Base-by-base conservation (phyloP, 106 monocot genomes). In the Dioscorea dumetorum region DNA sequence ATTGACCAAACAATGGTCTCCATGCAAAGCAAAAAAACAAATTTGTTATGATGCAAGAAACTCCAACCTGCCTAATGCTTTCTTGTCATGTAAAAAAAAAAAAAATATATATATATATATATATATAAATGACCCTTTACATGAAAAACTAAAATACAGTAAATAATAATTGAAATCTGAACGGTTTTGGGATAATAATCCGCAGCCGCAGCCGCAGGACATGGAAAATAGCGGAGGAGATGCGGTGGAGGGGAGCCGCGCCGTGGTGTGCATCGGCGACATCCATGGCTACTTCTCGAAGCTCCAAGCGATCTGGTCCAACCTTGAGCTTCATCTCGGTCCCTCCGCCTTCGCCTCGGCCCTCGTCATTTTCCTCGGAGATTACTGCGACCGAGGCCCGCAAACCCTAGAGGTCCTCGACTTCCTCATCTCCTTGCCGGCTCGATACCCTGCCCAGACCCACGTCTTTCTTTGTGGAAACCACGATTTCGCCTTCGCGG, bases 391-490 rank as follows among this genome's bases (percentile, higher is more conserved):
- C 74, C 89, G 99, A 32, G 99, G 99, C 19, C 87, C 90, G 4
- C 57, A 93, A 18, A 90, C 92, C 49, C 78, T 73, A 22, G 66
- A 79, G 23, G 99, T 99, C 57, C 20, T 99, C 78, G 81, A 79
- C 49, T 97, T 91, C 74, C 91, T 97, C 78, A 35, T 82, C 71
- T 77, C 80, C 28, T 92, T 99, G 28, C 84, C 93, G 11, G 32
- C 84, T 63, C 78, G 68, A 33, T 82, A 93, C 77, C 99, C 90
- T 4, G 49, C 67, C 54, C 99, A 99, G 72, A 63, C 69, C 62
- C 92, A 93, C 78, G 99, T 85, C 35, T 99, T 89, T 79, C 90
- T 99, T 61, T 89, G 90, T 73, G 99, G 99, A 50, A 99, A 99
- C 85, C 99, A 99, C 76, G 99, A 99, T 71, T 19, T 99, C 34